Conservation (phyloP, 2,329 filamentous ascomycete genomes). For the Chaetomium globosum region DNA sequence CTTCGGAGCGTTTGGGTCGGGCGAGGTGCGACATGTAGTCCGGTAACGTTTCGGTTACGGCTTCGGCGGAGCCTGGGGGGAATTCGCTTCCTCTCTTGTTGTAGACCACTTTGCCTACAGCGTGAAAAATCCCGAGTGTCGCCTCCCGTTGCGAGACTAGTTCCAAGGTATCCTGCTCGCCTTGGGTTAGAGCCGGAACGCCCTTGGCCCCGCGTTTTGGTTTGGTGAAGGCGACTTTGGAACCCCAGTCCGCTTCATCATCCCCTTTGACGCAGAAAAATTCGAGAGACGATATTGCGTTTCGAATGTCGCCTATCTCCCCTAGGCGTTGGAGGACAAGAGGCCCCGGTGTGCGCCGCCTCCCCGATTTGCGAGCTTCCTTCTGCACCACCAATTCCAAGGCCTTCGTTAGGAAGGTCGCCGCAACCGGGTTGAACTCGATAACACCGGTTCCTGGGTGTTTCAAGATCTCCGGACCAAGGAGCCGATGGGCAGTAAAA, state of each 20-base stretch:
- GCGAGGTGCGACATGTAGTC: conserved; percentile 59
- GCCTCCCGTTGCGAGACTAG: conserved; percentile 84
- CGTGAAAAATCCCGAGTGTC: conserved; percentile 92
- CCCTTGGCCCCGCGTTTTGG: conserved; percentile 63
- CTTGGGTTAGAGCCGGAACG: conserved; percentile 65
- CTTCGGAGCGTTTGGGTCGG: conserved; percentile 65
- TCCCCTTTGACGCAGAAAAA: conserved; percentile 88
- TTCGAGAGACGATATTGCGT: conserved; percentile 86
- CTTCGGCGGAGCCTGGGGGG: conserved; percentile 44
- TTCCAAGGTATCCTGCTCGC: conserved; percentile 78
- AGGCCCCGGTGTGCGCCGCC: conserved; percentile 74
- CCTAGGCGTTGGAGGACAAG: conserved; percentile 76
- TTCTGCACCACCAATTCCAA: conserved; percentile 81
- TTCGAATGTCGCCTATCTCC: conserved; percentile 88
- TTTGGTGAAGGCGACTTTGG: conserved; percentile 71
- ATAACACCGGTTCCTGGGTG: conserved; percentile 79
- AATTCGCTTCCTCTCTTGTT: conserved; percentile 80
- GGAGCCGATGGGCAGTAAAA: conserved; percentile 85
- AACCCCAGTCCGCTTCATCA: conserved; percentile 71
- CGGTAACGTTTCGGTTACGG: conserved; percentile 59
- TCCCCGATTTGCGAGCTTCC: conserved; percentile 76
- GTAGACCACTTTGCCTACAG: conserved; percentile 92
- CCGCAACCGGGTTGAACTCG: conserved; percentile 91
- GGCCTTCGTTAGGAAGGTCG: conserved; percentile 81
- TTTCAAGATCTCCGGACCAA: conserved; percentile 82